These are phyloP conservation scores for Cocos nucifera DNA, from an alignment of 176 grass and related monocot genomes.

Conservation along the genomic window DNA sequence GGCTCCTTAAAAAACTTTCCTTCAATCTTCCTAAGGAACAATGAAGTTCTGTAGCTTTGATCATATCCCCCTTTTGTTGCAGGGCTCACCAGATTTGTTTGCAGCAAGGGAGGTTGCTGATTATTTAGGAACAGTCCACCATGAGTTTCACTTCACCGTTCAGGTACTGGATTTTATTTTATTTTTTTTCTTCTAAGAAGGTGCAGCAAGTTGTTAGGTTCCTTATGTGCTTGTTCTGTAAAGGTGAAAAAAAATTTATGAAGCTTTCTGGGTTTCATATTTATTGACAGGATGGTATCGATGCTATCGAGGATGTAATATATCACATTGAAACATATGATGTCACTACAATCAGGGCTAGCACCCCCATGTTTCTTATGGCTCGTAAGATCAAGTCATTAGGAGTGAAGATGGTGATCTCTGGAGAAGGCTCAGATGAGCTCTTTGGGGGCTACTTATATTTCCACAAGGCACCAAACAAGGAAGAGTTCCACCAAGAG, in stretches of 20 bases:
- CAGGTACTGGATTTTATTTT: slow-evolving; percentile 35
- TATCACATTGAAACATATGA: slow-evolving; percentile 89
- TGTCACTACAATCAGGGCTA: slow-evolving; percentile 88
- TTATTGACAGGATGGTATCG: slow-evolving; percentile 70
- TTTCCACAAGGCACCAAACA: slow-evolving; percentile 98
- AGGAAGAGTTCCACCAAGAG: slow-evolving; percentile 87
- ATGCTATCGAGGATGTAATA: slow-evolving; percentile 97
- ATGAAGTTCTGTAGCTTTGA: slow-evolving; percentile 1
- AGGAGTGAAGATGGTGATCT: slow-evolving; percentile 97
- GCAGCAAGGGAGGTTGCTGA: slow-evolving; percentile 73
- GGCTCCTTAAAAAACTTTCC: background rate
- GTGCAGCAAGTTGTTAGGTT: background rate
- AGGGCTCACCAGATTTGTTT: slow-evolving; percentile 87
- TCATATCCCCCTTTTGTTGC: slow-evolving; percentile 5
- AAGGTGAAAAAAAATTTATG: background rate
- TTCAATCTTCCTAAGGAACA: background rate
- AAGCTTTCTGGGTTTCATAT: background rate
- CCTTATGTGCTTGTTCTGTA: too few relatives aligned
- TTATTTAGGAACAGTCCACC: slow-evolving; percentile 80
- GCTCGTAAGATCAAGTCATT: slow-evolving; percentile 94
- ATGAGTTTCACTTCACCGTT: slow-evolving; percentile 93
- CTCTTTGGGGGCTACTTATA: slow-evolving; percentile 93
- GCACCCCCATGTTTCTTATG: slow-evolving; percentile 99
- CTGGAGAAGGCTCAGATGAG: slow-evolving; percentile 90
- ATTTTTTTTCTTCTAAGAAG: slow-evolving; percentile 6